A percentile compares a stretch with the other conserved stretches of the same genome.
phyloP scores from a whole-genome alignment of 2,329 filamentous ascomycete species.

The Colletotrichum lupini region DNA sequence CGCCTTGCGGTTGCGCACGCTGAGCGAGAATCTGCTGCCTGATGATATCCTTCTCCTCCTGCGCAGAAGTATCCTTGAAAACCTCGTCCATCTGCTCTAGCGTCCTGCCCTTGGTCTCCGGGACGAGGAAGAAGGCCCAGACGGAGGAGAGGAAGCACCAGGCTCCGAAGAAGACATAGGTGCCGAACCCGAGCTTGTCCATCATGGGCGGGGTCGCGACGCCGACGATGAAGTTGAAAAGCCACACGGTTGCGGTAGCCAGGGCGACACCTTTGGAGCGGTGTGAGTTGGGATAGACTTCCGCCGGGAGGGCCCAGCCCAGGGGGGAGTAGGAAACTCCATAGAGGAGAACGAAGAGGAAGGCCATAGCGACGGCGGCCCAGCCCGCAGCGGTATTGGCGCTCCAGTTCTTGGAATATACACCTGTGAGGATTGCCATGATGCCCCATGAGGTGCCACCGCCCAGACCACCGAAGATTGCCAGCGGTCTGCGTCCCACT shows the following conservation, averaged over 20 bases:
- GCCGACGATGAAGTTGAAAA: conserved; percentile 56
- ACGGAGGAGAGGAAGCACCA: conserved; percentile 60
- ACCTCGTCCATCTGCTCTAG: conserved; percentile 67
- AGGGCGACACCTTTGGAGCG: conserved; percentile 38
- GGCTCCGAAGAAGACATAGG: conserved; percentile 70
- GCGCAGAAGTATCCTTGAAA: conserved; percentile 15
- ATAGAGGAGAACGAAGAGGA: background rate
- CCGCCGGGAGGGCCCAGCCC: background rate
- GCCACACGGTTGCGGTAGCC: conserved; percentile 61
- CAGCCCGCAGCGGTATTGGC: too few relatives aligned
- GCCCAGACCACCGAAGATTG: conserved; percentile 44
- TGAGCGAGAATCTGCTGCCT: conserved; percentile 17
- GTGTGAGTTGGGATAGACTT: conserved; percentile 1
- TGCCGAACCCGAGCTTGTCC: conserved; percentile 57
- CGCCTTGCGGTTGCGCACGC: background rate
- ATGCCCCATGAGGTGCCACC: conserved; percentile 36
- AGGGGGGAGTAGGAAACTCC: background rate
- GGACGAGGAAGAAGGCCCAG: conserved; percentile 66
- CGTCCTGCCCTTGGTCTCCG: conserved; percentile 66
- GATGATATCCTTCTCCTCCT: conserved; percentile 29
- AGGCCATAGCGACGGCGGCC: conserved; percentile 15
- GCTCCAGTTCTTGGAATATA: too few relatives aligned
- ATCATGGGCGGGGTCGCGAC: conserved; percentile 64
- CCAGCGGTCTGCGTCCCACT: conserved; percentile 48
- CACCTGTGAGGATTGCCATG: conserved; percentile 18